Conservation (phyloP, 2,329 filamentous ascomycete genomes). For the Grosmannia clavigera region DNA sequence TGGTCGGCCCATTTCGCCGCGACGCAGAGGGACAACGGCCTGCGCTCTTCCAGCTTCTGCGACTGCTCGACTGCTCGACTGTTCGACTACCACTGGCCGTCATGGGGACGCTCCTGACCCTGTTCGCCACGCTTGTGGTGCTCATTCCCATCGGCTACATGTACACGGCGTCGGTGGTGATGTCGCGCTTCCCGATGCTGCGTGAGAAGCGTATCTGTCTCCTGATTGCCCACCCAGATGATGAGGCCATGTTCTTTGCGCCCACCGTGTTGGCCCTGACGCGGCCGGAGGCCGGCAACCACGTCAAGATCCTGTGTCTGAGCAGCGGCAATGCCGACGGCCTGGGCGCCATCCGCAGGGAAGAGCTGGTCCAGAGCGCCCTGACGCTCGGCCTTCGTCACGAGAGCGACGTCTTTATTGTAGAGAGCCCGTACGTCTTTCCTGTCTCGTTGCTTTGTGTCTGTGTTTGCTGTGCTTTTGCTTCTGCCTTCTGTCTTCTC, state of each 20-base stretch:
- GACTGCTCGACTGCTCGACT: too few species aligned
- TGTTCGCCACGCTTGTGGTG: constrained; percentile 25
- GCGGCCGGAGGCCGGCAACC: constrained; percentile 66
- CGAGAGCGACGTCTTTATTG: constrained; percentile 71
- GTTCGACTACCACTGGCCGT: too few species aligned
- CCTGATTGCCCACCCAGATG: constrained; percentile 92
- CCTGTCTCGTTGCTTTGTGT: too few species aligned
- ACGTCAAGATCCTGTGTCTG: constrained; percentile 86
- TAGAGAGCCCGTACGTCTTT: constrained; percentile 54
- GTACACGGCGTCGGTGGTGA: constrained; percentile 34
- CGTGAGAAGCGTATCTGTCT: constrained; percentile 79
- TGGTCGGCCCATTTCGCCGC: neutral
- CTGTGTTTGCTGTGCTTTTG: too few species aligned
- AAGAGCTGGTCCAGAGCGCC: constrained; percentile 73
- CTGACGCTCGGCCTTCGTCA: constrained; percentile 60
- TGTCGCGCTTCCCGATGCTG: constrained; percentile 50
- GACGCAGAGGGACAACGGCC: too few species aligned
- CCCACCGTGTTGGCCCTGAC: constrained; percentile 80
- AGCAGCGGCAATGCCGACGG: constrained; percentile 85
- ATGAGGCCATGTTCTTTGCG: constrained; percentile 99
- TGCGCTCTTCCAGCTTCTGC: neutral
- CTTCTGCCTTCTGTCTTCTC: neutral
- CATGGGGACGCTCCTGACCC: constrained; percentile 5
- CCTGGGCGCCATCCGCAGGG: constrained; percentile 68
- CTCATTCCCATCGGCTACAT: constrained; percentile 37